Evolutionary conservation across 192 early-diverging fungal species (phyloP).

Genomic region (Ambispora gerdemannii): DNA sequence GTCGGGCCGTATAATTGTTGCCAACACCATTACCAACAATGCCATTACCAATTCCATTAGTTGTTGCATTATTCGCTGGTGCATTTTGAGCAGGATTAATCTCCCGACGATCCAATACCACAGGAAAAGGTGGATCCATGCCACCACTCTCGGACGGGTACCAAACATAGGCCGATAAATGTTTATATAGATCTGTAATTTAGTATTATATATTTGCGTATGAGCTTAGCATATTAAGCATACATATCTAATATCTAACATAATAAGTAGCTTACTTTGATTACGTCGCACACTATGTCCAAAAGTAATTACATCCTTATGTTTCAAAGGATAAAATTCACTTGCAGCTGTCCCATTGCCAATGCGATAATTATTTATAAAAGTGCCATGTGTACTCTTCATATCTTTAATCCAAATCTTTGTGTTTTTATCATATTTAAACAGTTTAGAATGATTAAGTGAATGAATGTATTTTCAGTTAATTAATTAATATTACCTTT

Average conservation of each 20-base stretch:
- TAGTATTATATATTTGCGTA: too few relatives aligned
- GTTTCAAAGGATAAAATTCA: slow-evolving; percentile 11
- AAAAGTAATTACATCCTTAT: slow-evolving; percentile 24
- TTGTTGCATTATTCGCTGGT: too few relatives aligned
- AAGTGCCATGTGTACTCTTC: slow-evolving; percentile 31
- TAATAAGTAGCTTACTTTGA: slow-evolving; percentile 17
- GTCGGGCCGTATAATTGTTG: too few relatives aligned
- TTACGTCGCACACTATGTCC: slow-evolving; percentile 29
- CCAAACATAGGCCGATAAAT: slow-evolving; percentile 21
- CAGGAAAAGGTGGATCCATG: background rate
- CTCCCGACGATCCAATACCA: background rate
- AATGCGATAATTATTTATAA: slow-evolving; percentile 16
- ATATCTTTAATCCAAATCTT: slow-evolving; percentile 29
- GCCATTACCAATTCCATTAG: too few relatives aligned
- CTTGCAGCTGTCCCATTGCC: slow-evolving; percentile 2
- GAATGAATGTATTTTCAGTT: background rate
- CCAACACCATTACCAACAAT: too few relatives aligned
- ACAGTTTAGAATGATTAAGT: background rate
- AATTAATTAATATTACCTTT: slow-evolving; percentile 15
- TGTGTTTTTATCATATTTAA: background rate
- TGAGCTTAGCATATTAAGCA: too few relatives aligned
- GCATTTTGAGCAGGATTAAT: background rate
- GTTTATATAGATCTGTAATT: slow-evolving; percentile 23
- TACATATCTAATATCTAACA: too few relatives aligned
- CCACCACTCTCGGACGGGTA: slow-evolving; percentile 6